Base-by-base conservation (phyloP, 164 flowering plant genomes). In the Protea cynaroides region DNA sequence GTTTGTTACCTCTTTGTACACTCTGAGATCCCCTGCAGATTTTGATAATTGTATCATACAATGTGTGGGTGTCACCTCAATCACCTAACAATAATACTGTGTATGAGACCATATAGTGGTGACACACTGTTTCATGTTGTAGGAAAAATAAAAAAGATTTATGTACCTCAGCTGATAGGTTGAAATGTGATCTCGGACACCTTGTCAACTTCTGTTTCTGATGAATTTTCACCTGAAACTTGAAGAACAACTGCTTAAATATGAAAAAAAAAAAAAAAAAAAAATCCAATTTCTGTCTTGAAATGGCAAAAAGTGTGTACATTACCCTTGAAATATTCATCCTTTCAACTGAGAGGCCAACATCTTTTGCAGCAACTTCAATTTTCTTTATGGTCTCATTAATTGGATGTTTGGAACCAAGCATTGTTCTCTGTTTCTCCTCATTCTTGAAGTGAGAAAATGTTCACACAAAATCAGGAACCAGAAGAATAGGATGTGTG, bases 1-100 rank as follows among this genome's bases (percentile, higher is more conserved):
- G 10, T 46, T 17, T 51, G n/a, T 15, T 83, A 85, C 93, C 82
- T 85, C 75, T 65, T 69, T 78, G 63, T 82, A 89, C 47, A 75
- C 66, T 43, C 66, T 62, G 25, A 82, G 73, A 50, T 84, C 87
- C 50, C 89, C 91, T 37, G 78, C 82, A 44, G 85, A 80, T 72
- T 78, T 84, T 69, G 89, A 87, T 72, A 89, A 74, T 75, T 89
- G 85, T 40, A 89, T 76, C 22, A 89, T 86, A 57, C 93, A 87
- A 67, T 83, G 74, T 22, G 78, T 74, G 15, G 96, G 96, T 65
- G 91, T 76, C 57, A 89, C 91, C 73, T 84, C 83, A 61, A 80
- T 84, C 53, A 86, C 90, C 93, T 87, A 78, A 54, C 52, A 17
- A 25, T 56, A 8, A 64, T 40, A 25, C 4, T 1, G 7, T 15